Evolutionary conservation across 108 stramenopile species (phyloP), one percentile per base, ranked within the genome.

Genomic region (Skeletonema costatum): DNA sequence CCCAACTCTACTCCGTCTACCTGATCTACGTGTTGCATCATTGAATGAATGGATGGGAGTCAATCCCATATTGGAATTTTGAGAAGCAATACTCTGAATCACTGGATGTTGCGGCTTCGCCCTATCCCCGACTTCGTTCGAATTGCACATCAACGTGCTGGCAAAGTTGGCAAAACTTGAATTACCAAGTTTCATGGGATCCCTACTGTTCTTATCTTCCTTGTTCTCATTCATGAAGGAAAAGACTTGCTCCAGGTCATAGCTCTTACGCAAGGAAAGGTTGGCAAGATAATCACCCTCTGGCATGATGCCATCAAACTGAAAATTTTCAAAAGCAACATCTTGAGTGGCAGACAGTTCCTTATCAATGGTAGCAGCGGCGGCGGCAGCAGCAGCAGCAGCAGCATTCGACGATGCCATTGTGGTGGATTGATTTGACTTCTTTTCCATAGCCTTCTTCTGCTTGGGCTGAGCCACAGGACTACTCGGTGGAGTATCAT

Each of bases 41-140:
- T 17, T 50, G 66, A 79, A 70, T 35, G 80, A 81, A 59, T 81
- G 70, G 21, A 81, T 81, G 39, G 80, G 80, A 11, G 80, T 81
- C 32, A 56, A 81, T 29, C 66, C 80, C 63, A 81, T 32, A 13
- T 73, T 74, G 33, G 78, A 80, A 17, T 36, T 51, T 64, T 80
- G 78, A 51, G 74, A 75, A 32, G 56, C 53, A 44, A 72, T 53
- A 13, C 65, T 71, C 44, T 71, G 66, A 60, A 78, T 71, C 17
- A 70, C 71, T 50, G 70, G 64, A 41, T 46, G 44, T 3, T 46
- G 44, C 25, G 29, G 53, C 9, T 29, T 56, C 8, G 9, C 1
- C 9, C n/a, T 56, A 10, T 25, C 25, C 16, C 25, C 21, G 8
- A 2, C 53, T 56, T 56, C 53, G 8, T 56, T 56, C 7, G 53